phyloP scores from a whole-genome alignment of 805 yeast genomes.

The Saturnispora sekii region DNA sequence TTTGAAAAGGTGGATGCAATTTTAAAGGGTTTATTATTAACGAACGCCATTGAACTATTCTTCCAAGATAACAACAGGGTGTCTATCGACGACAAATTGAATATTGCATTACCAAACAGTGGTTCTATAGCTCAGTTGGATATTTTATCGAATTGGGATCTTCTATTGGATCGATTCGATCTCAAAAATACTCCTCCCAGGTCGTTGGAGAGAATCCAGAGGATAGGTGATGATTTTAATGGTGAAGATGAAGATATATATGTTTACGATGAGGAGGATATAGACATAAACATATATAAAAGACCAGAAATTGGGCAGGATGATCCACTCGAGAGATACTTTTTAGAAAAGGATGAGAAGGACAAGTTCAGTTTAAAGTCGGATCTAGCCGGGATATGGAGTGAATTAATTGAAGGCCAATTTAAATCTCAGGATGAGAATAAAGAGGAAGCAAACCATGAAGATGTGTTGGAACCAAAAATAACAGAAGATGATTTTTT shows the following conservation, averaged over 20 bases:
- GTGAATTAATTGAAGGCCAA: neutral
- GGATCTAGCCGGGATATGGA: neutral
- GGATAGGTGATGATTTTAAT: conserved; percentile 11
- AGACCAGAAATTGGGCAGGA: neutral
- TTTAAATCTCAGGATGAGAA: neutral
- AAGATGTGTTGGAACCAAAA: conserved; percentile 26
- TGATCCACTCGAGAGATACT: neutral
- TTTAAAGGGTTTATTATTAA: neutral
- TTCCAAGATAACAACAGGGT: neutral
- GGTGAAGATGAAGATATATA: conserved; percentile 16
- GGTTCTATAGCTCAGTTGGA: neutral
- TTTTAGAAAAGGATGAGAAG: neutral
- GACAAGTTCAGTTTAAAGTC: neutral
- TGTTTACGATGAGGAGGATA: conserved; percentile 6
- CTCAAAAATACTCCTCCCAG: too few relatives aligned
- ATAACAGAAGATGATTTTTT: conserved; percentile 64
- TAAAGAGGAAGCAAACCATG: neutral
- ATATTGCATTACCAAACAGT: neutral
- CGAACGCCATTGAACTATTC: conserved; percentile 5
- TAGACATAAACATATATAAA: conserved; percentile 2
- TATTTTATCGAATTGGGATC: too few relatives aligned
- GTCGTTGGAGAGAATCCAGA: neutral
- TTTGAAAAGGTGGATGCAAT: neutral
- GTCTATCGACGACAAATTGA: neutral
- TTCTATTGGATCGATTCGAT: too few relatives aligned